Percentiles rank a stretch among this genome's conserved stretches.
Conservation (phyloP, 2,329 filamentous ascomycete genomes). For the Fusarium sp. region DNA sequence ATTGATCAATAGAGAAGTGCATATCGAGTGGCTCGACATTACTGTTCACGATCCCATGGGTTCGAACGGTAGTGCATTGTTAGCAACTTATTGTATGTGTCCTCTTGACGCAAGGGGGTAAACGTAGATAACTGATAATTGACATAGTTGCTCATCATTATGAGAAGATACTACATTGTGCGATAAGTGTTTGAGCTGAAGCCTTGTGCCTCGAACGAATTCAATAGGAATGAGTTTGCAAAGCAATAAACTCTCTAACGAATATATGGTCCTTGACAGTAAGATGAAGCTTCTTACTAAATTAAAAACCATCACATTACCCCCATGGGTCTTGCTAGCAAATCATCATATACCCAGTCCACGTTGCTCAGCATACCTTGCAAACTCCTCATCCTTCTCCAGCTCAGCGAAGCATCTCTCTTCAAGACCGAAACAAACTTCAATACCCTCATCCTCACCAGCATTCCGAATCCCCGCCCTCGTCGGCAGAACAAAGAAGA, state of each 20-base stretch:
- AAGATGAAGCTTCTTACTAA: no score
- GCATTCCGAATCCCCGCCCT: neutral
- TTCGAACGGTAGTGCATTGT: neutral
- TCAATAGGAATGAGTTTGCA: no score
- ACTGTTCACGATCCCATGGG: no score
- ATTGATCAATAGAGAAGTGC: neutral
- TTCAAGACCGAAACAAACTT: conserved; percentile 20
- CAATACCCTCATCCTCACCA: conserved; percentile 4
- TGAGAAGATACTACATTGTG: neutral
- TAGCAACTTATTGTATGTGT: neutral
- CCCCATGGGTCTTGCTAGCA: no score
- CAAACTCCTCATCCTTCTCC: conserved; percentile 9
- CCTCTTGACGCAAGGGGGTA: no score
- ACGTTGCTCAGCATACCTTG: neutral
- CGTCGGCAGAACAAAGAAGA: conserved; percentile 14
- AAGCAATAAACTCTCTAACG: no score
- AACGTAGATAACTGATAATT: no score
- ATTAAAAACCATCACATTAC: no score
- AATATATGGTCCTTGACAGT: no score
- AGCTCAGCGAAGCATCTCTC: conserved; percentile 2
- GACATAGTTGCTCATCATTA: no score
- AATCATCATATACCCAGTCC: neutral
- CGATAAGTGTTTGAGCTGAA: no score
- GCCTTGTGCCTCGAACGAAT: neutral
- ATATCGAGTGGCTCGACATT: neutral